Percentiles rank a stretch among this genome's conserved stretches.
Evolutionary conservation across 371 early-diverging fungal genomes (phyloP).

Genomic region (Lichtheimia ornata): DNA sequence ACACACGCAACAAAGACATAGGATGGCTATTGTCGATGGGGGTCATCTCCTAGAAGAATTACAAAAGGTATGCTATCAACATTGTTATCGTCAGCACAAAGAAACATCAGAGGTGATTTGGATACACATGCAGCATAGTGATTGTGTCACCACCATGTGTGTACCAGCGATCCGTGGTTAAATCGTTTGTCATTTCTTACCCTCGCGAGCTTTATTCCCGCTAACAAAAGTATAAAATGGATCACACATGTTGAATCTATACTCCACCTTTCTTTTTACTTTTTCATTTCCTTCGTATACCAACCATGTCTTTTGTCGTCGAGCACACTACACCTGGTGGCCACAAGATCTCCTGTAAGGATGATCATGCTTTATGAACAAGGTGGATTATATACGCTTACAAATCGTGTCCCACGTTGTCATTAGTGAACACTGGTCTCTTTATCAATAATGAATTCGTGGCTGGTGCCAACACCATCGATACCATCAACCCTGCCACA

Average conservation of each 20-base stretch:
- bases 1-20: too few relatives aligned
- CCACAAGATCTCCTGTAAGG: conserved; percentile 40
- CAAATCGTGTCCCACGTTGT: background rate
- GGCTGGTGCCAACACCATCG: conserved; percentile 42
- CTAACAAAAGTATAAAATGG: background rate
- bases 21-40: too few relatives aligned
- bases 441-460: conserved; percentile 62
- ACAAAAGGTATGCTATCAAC: too few relatives aligned
- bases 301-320: conserved; percentile 21
- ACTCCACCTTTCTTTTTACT: background rate
- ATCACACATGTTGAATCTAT: too few relatives aligned
- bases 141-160: too few relatives aligned
- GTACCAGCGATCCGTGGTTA: too few relatives aligned
- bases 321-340: conserved; percentile 36
- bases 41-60: too few relatives aligned
- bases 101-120: too few relatives aligned
- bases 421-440: conserved; percentile 50
- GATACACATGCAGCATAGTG: too few relatives aligned
- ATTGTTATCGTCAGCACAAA: too few relatives aligned
- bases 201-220: background rate
- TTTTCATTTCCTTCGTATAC: background rate
- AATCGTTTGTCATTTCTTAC: background rate
- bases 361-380: background rate
- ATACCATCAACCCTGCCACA: conserved; percentile 51
- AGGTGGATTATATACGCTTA: background rate